These are phyloP conservation scores for Lasiosphaeria ovina DNA, from an alignment of 495 filamentous ascomycete genomes.

Conservation along the genomic window DNA sequence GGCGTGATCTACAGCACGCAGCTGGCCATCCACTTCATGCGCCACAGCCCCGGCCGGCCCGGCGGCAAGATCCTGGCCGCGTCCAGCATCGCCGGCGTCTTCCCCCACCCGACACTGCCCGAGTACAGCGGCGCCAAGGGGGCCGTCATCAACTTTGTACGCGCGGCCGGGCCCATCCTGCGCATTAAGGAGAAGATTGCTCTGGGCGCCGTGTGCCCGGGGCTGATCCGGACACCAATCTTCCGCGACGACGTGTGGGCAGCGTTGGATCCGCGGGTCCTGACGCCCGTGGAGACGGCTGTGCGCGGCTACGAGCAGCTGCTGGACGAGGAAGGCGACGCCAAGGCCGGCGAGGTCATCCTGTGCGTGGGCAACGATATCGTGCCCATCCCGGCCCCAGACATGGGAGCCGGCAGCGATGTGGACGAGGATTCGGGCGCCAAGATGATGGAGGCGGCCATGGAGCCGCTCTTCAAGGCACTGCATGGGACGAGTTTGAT, in stretches of 20 bases:
- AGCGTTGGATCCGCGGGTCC: conserved; percentile 30
- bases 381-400: background rate
- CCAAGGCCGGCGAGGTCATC: conserved; percentile 29
- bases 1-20: conserved; percentile 41
- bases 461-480: conserved; percentile 14
- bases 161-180: conserved; percentile 30
- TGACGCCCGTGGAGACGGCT: conserved; percentile 38
- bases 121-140: conserved; percentile 44
- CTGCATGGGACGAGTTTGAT: conserved; percentile 6
- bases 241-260: conserved; percentile 37
- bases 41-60: conserved; percentile 34
- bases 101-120: conserved; percentile 37
- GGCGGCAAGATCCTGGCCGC: conserved; percentile 34
- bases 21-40: conserved; percentile 44
- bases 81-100: conserved; percentile 33
- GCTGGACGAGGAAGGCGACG: conserved; percentile 26
- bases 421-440: background rate
- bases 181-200: conserved; percentile 38
- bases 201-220: conserved; percentile 33
- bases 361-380: conserved; percentile 30
- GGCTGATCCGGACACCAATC: conserved; percentile 37
- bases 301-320: conserved; percentile 33
- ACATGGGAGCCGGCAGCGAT: background rate
- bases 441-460: conserved; percentile 10
- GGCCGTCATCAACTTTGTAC: conserved; percentile 39